A percentile compares a stretch with the other conserved stretches of the same genome.
phyloP scores from a whole-genome alignment of 257 asterid species.

The Ligustrum vulgare region DNA sequence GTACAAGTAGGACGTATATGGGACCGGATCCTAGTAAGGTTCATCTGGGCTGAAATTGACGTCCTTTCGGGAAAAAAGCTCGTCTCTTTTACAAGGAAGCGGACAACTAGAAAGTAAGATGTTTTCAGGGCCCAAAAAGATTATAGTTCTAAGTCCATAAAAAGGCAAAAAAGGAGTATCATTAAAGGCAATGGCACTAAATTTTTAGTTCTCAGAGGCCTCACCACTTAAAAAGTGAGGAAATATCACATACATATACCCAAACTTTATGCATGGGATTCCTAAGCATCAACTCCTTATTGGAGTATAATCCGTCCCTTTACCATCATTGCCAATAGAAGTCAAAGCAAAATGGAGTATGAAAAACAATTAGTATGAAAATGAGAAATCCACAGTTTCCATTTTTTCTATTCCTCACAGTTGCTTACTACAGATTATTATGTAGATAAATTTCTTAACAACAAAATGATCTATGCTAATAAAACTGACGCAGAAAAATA shows the following conservation, averaged over 20 bases:
- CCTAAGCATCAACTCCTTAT: constrained; percentile 42
- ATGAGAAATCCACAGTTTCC: background rate
- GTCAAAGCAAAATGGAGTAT: constrained; percentile 21
- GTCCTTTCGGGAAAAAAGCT: constrained; percentile 30
- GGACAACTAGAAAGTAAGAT: constrained; percentile 26
- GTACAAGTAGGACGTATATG: constrained; percentile 12
- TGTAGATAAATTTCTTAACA: constrained; percentile 21
- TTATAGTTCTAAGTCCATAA: constrained; percentile 23
- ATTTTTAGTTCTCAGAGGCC: constrained; percentile 35
- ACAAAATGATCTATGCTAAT: constrained; percentile 22
- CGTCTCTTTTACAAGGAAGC: constrained; percentile 30
- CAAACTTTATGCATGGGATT: constrained; percentile 61
- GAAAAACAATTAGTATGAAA: constrained; percentile 10
- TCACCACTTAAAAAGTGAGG: constrained; percentile 34
- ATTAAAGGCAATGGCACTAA: constrained; percentile 37
- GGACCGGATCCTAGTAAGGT: constrained; percentile 38
- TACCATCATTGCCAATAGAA: constrained; percentile 30
- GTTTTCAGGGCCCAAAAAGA: constrained; percentile 39
- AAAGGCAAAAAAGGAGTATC: constrained; percentile 30
- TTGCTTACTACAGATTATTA: constrained; percentile 22
- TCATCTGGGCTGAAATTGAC: constrained; percentile 41
- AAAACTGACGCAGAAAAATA: constrained; percentile 6
- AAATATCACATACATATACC: constrained; percentile 27
- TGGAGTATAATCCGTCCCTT: constrained; percentile 32
- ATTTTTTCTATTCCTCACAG: constrained; percentile 15